Percentiles rank a stretch among this genome's conserved stretches.
phyloP scores from a whole-genome alignment of 176 grass and related monocot genomes.

The Eremochloa ophiuroides region DNA sequence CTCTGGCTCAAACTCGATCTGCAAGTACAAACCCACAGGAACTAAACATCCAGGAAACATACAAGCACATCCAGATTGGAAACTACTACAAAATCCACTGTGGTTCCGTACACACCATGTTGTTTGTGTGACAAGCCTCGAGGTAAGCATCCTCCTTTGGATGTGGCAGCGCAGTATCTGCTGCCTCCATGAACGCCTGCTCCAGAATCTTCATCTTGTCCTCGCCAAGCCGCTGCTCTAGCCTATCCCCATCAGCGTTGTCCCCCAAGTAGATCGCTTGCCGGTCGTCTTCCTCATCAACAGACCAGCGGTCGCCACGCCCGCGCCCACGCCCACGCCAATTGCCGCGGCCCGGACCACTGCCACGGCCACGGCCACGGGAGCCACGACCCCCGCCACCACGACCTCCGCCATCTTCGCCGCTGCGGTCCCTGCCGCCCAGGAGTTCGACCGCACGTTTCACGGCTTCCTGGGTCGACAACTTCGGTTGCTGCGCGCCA shows the following conservation, averaged over 20 bases:
- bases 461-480: slow-evolving; percentile 49
- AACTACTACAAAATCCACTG: background rate
- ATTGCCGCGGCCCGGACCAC: background rate
- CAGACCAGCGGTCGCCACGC: background rate
- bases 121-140: slow-evolving; percentile 58
- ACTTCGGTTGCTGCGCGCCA: slow-evolving; percentile 11
- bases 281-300: slow-evolving; percentile 21
- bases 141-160: slow-evolving; percentile 26
- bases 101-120: slow-evolving; percentile 44
- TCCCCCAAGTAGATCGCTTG: slow-evolving; percentile 37
- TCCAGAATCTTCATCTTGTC: slow-evolving; percentile 53
- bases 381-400: slow-evolving; percentile 18
- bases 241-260: slow-evolving; percentile 41
- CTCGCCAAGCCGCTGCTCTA: slow-evolving; percentile 56
- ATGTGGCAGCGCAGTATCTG: slow-evolving; percentile 34
- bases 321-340: background rate
- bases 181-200: slow-evolving; percentile 43
- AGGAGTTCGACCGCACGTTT: slow-evolving; percentile 68
- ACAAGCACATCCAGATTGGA: background rate
- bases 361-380: slow-evolving; percentile 16
- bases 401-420: background rate
- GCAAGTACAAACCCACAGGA: slow-evolving; percentile 28
- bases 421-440: slow-evolving; percentile 10
- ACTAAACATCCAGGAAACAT: background rate
- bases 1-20: slow-evolving; percentile 94